Evolutionary conservation across 805 yeast species (phyloP), one percentile per base, ranked within the genome.

Genomic region (Teunomyces kruisii): DNA sequence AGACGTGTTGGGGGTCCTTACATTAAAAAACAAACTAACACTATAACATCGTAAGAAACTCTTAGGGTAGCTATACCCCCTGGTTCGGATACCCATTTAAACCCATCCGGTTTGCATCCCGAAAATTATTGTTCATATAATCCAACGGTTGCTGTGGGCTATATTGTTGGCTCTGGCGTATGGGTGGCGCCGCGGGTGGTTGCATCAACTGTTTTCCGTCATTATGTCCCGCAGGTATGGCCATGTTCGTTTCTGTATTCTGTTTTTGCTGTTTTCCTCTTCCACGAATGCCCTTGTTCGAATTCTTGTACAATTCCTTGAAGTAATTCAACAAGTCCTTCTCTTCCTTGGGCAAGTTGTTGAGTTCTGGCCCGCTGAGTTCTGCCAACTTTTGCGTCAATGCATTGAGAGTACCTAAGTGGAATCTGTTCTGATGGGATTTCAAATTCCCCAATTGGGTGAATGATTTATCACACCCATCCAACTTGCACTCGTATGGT

Each of bases 361-460:
- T 72, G 10, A 70, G 49, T 14, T 66, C 67, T 3, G 79, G 76
- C 15, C 83, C 79, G 31, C 64, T 57, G 43, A 82, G 65, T 51
- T 80, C 83, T 1, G 92, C 90, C 49, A 86, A 65, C 53, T 75
- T 79, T 47, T 74, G 78, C 1, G 95, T 87, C 59, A 90, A 70
- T 27, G 70, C 71, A 52, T 81, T 81, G 51, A 92, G 72, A 0
- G 95, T 83, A 12, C 79, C 79, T 51, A 82, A 65, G 64, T 90
- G 98, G 59, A 90, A 89, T 55, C 91, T 75, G 65, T 91, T 92
- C 61, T 91, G 98, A 64, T 92, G 98, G 1, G 96, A 87, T 65
- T 92, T 91, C 72, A 91, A 76, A 59, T 91, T 91, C 3, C 97
- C 97, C 55, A 91, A 73, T 68, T 91, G 98, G 1, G 97, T 87